Evolutionary conservation across 495 filamentous ascomycete genomes (phyloP), one percentile per base, ranked within the genome.

Genomic region (Bathelium albidoporum): DNA sequence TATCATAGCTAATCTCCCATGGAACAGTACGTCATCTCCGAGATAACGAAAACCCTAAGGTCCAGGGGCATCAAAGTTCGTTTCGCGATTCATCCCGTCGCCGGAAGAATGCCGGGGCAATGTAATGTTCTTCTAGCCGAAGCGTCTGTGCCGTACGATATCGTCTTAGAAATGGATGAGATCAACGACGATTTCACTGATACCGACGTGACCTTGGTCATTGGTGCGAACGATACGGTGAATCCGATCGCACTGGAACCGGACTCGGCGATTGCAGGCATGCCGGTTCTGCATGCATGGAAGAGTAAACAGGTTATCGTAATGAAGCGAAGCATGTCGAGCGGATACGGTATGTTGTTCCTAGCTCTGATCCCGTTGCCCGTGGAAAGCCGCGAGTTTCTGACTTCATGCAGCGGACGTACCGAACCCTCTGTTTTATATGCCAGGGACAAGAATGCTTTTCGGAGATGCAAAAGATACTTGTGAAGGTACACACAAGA

Each of bases 291-390:
- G 64, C 87, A 91, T 62, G 89, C 88, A 29, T 91, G 89, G 87
- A 93, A 91, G 84, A 90, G 87, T 73, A 91, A 90, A 77, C 88
- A 93, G 69, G 87, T 90, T 3, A 81, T 93, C 60, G 87, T 93
- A 16, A 91, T 93, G 89, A 93, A 93, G 77, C 79, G 89, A 20
- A 83, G 88, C 45, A 84, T 91, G 87, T 83, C 85, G 0, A 88
- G 85, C 68, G 89, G 89, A 71, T 93, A 93, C 71, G 89, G 84
- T 87, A 66, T 72, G 80, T 74, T 20, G 41, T 34, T 32, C 53
- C 60, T 43, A 60, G 53, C 11, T 58, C 61, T 12, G 2, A 16
- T 55, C 5, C 49, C 5, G 24, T 11, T 20, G 5, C 24, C 20
- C 7, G 11, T 7, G 24, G 22, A 49, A 55, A 11, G 22, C 49